Percentiles rank a stretch among this genome's conserved stretches.
phyloP scores from a whole-genome alignment of 2,329 filamentous ascomycete genomes.

The Hymenoscyphus repandus region DNA sequence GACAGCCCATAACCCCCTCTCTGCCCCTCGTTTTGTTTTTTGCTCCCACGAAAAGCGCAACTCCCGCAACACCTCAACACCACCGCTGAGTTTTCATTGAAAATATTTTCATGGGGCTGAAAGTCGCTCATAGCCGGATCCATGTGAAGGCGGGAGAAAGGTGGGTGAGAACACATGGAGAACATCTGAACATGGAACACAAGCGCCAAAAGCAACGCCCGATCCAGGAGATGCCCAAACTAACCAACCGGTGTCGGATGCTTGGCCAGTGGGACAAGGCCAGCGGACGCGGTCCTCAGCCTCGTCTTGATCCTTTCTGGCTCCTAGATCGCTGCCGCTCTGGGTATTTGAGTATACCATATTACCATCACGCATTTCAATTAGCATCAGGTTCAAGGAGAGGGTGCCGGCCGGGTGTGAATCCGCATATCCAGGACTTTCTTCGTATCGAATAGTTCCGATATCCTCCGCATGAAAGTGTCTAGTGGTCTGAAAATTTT shows the following conservation, averaged over 20 bases:
- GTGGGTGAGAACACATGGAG: neutral
- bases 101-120: conserved; percentile 7
- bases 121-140: conserved; percentile 4
- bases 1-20: conserved; percentile 1
- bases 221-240: neutral
- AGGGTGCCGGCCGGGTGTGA: no score
- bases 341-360: neutral
- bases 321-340: neutral
- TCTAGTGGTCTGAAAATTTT: no score
- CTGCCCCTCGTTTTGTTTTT: neutral
- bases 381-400: neutral
- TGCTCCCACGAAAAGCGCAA: neutral
- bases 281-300: neutral
- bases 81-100: conserved; percentile 2
- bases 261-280: neutral
- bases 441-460: no score
- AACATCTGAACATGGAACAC: no score
- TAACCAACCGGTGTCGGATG: neutral
- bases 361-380: neutral
- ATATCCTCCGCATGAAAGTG: no score
- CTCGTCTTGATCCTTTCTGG: no score
- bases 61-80: neutral
- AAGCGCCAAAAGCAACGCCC: no score
- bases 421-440: no score
- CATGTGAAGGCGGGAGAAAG: neutral